Conservation (phyloP, 2,329 filamentous ascomycete genomes). For the Trichoderma hamatum region DNA sequence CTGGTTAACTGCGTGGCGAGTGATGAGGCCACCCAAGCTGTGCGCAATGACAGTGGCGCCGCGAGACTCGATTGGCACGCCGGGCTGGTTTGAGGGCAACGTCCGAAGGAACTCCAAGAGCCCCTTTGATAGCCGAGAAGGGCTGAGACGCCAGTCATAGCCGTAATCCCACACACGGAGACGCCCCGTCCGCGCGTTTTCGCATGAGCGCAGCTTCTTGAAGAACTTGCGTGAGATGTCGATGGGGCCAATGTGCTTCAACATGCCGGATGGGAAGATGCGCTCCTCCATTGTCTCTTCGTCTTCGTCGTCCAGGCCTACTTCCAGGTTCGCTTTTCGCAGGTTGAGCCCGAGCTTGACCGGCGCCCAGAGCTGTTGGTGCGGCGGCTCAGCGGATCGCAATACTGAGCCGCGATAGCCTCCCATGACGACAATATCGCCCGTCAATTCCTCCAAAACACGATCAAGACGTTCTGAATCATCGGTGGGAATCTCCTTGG, state of each 20-base stretch:
- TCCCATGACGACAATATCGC: slow-evolving; percentile 85
- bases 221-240: slow-evolving; percentile 85
- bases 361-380: slow-evolving; percentile 91
- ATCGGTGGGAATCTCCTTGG: slow-evolving; percentile 31
- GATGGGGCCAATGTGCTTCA: slow-evolving; percentile 89
- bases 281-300: slow-evolving; percentile 80
- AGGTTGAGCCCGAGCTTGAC: slow-evolving; percentile 92
- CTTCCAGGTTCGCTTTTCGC: slow-evolving; percentile 86
- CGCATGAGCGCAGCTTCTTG: slow-evolving; percentile 72
- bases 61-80: slow-evolving; percentile 53
- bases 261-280: slow-evolving; percentile 85
- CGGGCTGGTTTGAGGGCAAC: slow-evolving; percentile 72
- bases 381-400: slow-evolving; percentile 76
- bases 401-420: slow-evolving; percentile 91
- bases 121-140: slow-evolving; percentile 70
- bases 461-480: slow-evolving; percentile 50
- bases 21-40: slow-evolving; percentile 84
- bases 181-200: slow-evolving; percentile 71
- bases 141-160: slow-evolving; percentile 92
- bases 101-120: slow-evolving; percentile 73
- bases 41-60: slow-evolving; percentile 86
- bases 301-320: slow-evolving; percentile 79
- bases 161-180: slow-evolving; percentile 87
- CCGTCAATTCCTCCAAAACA: slow-evolving; percentile 69
- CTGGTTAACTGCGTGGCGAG: slow-evolving; percentile 83